phyloP scores from a whole-genome alignment of 2,329 filamentous ascomycete genomes.

The Neocucurbitaria cava region DNA sequence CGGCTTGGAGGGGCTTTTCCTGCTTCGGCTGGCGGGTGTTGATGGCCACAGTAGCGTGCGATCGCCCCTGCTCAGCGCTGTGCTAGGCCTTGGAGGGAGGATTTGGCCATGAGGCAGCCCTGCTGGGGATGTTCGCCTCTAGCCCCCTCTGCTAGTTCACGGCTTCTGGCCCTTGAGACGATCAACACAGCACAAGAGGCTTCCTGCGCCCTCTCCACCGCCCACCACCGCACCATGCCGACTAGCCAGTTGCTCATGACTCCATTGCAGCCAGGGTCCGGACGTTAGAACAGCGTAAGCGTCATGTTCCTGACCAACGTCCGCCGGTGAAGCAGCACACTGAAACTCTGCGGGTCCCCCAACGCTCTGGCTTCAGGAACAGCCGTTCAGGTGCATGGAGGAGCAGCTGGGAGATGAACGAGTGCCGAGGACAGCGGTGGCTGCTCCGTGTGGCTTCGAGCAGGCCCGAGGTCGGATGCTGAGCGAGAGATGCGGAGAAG shows the following conservation, averaged over 20 bases:
- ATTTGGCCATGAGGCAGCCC: constrained; percentile 32
- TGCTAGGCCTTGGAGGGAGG: constrained; percentile 28
- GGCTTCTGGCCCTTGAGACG: constrained; percentile 48
- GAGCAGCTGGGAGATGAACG: background rate
- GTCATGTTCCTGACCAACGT: constrained; percentile 41
- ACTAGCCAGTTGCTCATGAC: constrained; percentile 29
- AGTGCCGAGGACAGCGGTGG: constrained; percentile 10
- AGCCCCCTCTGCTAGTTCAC: constrained; percentile 34
- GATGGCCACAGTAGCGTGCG: constrained; percentile 37
- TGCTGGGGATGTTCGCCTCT: constrained; percentile 39
- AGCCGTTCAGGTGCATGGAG: constrained; percentile 13
- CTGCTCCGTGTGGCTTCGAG: constrained; percentile 14
- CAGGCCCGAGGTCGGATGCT: constrained; percentile 24
- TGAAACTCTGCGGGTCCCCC: constrained; percentile 23
- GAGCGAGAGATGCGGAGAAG: constrained; percentile 29
- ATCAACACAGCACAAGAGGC: constrained; percentile 33
- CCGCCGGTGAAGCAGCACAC: constrained; percentile 28
- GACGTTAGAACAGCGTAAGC: constrained; percentile 29
- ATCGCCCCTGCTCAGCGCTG: constrained; percentile 36
- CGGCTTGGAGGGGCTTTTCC: constrained; percentile 33
- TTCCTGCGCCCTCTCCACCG: constrained; percentile 22
- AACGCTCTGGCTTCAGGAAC: constrained; percentile 21
- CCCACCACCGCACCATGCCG: constrained; percentile 34
- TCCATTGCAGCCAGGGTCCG: constrained; percentile 20
- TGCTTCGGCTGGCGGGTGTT: constrained; percentile 33